phyloP scores from a whole-genome alignment of 345 rosid species.

The Lepidium africanum region DNA sequence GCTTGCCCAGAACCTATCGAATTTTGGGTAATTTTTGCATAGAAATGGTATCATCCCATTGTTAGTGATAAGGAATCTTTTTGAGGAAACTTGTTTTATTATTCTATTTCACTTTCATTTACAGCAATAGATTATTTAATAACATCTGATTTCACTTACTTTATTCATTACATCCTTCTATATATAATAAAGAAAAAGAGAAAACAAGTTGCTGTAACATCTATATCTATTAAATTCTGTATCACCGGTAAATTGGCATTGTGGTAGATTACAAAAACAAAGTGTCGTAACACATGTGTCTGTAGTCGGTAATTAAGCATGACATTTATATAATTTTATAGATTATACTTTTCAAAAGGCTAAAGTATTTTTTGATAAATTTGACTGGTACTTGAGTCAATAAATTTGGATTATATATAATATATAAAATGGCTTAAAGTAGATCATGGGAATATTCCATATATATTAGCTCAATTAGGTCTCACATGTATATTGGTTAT shows the following conservation, averaged over 20 bases:
- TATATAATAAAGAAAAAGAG: not conserved
- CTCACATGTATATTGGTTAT: not conserved
- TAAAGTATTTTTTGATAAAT: not conserved
- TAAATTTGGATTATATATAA: not conserved
- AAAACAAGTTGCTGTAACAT: not conserved
- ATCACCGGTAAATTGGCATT: not conserved
- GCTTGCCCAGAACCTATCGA: constrained; percentile 29
- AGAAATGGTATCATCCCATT: constrained; percentile 32
- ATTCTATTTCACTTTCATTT: constrained; percentile 15
- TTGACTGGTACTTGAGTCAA: constrained; percentile 4
- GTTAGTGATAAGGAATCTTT: constrained; percentile 34
- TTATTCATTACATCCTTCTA: constrained; percentile 5
- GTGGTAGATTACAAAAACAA: constrained; percentile 18
- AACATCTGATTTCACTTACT: not conserved
- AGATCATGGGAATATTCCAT: constrained; percentile 18
- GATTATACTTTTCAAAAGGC: not conserved
- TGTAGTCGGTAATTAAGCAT: constrained; percentile 17
- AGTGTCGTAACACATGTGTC: constrained; percentile 1
- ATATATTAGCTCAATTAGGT: constrained; percentile 13
- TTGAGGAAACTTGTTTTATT: constrained; percentile 29
- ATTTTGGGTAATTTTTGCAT: constrained; percentile 22
- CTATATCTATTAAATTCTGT: not conserved
- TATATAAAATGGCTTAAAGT: not conserved
- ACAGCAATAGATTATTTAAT: not conserved
- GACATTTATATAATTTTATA: not conserved